Percentiles rank a stretch among this genome's conserved stretches.
phyloP scores from a whole-genome alignment of 176 grass and related monocot genomes.

The Oryza punctata region DNA sequence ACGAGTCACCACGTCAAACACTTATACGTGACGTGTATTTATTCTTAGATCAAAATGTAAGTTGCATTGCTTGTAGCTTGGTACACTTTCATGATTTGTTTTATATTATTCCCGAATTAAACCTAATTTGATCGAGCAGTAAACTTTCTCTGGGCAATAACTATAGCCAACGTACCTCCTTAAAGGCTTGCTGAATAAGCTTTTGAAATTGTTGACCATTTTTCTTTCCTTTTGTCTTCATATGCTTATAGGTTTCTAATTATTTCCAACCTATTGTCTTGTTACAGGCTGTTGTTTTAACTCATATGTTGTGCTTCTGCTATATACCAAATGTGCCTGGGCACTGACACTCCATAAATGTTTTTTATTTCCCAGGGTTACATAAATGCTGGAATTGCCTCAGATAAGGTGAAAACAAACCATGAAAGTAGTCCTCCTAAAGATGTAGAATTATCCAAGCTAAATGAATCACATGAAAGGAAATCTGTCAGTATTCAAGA shows the following conservation, averaged over 20 bases:
- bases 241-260: constrained; percentile 25
- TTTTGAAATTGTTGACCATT: constrained; percentile 9
- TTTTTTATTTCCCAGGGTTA: constrained; percentile 65
- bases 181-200: constrained; percentile 27
- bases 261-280: background rate
- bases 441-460: constrained; percentile 44
- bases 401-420: constrained; percentile 36
- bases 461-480: constrained; percentile 48
- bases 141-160: constrained; percentile 21
- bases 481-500: constrained; percentile 40
- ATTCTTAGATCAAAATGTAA: constrained; percentile 96
- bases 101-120: constrained; percentile 28
- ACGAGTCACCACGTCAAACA: constrained; percentile 54
- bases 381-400: constrained; percentile 98
- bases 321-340: constrained; percentile 31
- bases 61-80: constrained; percentile 28
- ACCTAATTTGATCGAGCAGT: constrained; percentile 14
- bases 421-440: constrained; percentile 27
- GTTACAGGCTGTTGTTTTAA: constrained; percentile 16
- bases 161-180: constrained; percentile 12
- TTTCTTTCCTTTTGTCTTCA: constrained; percentile 30
- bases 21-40: constrained; percentile 82
- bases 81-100: background rate
- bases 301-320: constrained; percentile 22
- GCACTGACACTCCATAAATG: constrained; percentile 5